Conservation (phyloP, 2,329 filamentous ascomycete species). For the Lachnellula occidentalis region DNA sequence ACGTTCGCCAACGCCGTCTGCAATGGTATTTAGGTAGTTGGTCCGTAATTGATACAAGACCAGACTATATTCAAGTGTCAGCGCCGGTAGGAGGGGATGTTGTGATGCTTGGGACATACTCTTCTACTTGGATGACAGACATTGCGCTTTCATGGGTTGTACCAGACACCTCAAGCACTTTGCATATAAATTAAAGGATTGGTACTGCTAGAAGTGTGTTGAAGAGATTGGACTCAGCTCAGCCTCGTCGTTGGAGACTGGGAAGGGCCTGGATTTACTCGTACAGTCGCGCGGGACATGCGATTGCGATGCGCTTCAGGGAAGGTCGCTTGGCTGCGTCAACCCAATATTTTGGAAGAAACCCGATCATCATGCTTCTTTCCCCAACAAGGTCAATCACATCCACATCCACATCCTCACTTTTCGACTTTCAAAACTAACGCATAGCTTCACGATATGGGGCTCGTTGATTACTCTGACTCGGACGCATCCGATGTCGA, state of each 20-base stretch:
- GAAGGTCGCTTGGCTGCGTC: not conserved
- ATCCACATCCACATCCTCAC: no score
- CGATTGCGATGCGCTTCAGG: not conserved
- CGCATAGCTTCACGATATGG: constrained; percentile 40
- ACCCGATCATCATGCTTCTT: constrained; percentile 5
- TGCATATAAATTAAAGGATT: not conserved
- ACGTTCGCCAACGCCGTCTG: constrained; percentile 79
- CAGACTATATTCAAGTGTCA: constrained; percentile 47
- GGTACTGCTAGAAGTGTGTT: no score
- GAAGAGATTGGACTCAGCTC: not conserved
- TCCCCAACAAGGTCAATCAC: no score
- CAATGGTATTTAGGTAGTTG: constrained; percentile 72
- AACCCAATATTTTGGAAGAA: not conserved
- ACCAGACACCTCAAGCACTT: constrained; percentile 5
- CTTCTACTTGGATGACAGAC: constrained; percentile 35
- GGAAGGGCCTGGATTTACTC: constrained; percentile 2
- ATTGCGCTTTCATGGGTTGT: constrained; percentile 17
- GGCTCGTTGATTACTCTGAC: constrained; percentile 65
- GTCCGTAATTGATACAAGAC: constrained; percentile 78
- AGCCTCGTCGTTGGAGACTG: constrained; percentile 12
- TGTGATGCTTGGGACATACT: constrained; percentile 23
- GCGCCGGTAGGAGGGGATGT: not conserved
- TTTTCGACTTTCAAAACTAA: not conserved
- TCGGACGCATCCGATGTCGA: constrained; percentile 59
- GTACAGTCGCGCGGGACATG: not conserved